Conservation (phyloP, 2,329 filamentous ascomycete genomes). For the Emergomyces africanus region DNA sequence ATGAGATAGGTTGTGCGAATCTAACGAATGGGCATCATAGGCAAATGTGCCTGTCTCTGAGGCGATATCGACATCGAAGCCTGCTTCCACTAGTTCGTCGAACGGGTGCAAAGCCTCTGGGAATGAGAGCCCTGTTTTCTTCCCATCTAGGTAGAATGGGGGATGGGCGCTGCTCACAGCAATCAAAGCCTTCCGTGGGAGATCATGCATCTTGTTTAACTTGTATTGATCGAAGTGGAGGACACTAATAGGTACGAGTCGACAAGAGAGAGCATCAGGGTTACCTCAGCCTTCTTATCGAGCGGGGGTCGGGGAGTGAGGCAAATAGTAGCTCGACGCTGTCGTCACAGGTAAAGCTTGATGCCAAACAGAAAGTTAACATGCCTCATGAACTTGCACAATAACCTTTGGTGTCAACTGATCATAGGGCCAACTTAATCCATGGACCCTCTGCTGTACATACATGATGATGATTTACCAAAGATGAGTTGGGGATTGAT, state of each 20-base stretch:
- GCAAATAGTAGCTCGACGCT: background rate
- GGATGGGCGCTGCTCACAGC: conserved; percentile 16
- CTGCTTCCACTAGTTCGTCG: conserved; percentile 19
- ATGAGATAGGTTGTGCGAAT: conserved; percentile 27
- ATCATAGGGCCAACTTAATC: background rate
- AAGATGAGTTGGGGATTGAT: no score
- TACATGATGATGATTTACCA: background rate
- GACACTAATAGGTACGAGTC: background rate
- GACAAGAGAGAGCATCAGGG: background rate
- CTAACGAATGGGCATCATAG: conserved; percentile 31
- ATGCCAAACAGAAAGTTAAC: background rate
- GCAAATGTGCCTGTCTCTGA: conserved; percentile 33
- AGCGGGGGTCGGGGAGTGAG: background rate
- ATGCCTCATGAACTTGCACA: background rate
- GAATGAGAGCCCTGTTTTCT: conserved; percentile 14
- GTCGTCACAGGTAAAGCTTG: background rate
- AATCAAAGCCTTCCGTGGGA: conserved; percentile 11
- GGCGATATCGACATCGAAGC: conserved; percentile 36
- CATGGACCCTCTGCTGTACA: background rate
- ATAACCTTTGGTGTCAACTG: background rate
- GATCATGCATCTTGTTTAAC: conserved; percentile 6
- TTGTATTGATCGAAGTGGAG: background rate
- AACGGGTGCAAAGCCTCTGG: conserved; percentile 11
- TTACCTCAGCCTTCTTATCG: background rate
- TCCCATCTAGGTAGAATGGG: conserved; percentile 16